phyloP scores from a whole-genome alignment of 2,329 filamentous ascomycete genomes.

The Calonectria naviculata region DNA sequence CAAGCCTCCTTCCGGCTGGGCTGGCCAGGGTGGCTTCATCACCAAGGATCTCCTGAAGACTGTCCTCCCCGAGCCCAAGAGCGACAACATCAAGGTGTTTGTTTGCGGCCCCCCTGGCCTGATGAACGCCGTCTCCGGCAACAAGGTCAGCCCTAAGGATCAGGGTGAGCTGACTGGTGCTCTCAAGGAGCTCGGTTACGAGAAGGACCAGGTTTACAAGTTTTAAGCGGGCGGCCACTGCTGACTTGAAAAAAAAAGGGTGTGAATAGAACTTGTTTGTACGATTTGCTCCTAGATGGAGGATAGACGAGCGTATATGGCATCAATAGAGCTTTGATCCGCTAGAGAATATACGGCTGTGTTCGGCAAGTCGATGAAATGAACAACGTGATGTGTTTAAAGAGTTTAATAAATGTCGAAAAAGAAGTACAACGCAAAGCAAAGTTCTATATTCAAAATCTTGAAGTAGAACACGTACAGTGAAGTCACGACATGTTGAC shows the following conservation, averaged over 20 bases:
- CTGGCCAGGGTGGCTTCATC: conserved; percentile 82
- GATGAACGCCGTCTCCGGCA: conserved; percentile 92
- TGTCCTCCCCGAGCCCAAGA: conserved; percentile 91
- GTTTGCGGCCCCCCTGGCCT: conserved; percentile 93
- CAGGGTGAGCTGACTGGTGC: conserved; percentile 90
- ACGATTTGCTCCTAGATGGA: conserved; percentile 41
- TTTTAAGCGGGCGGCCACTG: conserved; percentile 65
- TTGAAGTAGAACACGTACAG: no score
- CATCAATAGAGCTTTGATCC: conserved; percentile 22
- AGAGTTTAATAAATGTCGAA: no score
- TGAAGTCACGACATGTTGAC: no score
- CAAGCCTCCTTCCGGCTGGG: conserved; percentile 83
- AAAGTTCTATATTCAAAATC: no score
- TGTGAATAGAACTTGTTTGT: conserved; percentile 22
- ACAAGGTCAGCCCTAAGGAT: conserved; percentile 91
- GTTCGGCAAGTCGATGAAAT: not conserved
- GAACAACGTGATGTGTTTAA: not conserved
- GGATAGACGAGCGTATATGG: conserved; percentile 29
- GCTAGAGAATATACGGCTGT: not conserved
- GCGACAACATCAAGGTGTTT: conserved; percentile 94
- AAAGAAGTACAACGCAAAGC: no score
- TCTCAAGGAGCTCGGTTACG: conserved; percentile 82
- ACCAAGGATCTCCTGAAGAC: conserved; percentile 95
- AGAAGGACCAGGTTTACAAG: conserved; percentile 89
- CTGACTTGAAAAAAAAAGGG: conserved; percentile 21